A percentile compares a stretch with the other conserved stretches of the same genome.
Evolutionary conservation across 164 flowering plant species (phyloP).

Genomic region (Stephania yunnanensis): DNA sequence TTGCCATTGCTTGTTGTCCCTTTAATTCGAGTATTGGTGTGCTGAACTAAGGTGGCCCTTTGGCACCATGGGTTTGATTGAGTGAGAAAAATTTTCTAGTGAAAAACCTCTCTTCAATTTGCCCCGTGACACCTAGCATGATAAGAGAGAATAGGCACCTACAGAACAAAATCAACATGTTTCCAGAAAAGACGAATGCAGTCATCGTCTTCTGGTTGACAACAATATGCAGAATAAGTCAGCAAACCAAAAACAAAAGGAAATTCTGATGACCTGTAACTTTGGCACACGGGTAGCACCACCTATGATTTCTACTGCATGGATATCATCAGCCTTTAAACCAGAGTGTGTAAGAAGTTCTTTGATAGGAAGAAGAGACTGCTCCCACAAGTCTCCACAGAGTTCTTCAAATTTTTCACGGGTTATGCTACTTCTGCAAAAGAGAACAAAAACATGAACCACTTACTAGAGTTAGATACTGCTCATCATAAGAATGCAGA

Average conservation of each 20-base stretch:
- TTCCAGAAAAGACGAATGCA: background rate
- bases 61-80: too few species aligned
- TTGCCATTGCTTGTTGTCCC: too few species aligned
- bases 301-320: slow-evolving; percentile 94
- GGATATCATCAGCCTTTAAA: slow-evolving; percentile 56
- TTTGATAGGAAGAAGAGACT: slow-evolving; percentile 70
- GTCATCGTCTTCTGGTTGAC: background rate
- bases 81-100: too few species aligned
- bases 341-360: slow-evolving; percentile 72
- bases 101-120: too few species aligned
- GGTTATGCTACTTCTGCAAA: slow-evolving; percentile 79
- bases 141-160: background rate
- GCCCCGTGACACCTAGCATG: too few species aligned
- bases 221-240: background rate
- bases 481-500: background rate
- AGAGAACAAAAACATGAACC: slow-evolving; percentile 7
- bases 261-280: slow-evolving; percentile 59
- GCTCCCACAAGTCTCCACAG: slow-evolving; percentile 91
- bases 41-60: too few species aligned
- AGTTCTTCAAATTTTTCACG: slow-evolving; percentile 97
- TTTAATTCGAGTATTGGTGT: too few species aligned
- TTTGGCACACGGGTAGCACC: slow-evolving; percentile 98
- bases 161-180: background rate
- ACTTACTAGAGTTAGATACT: background rate
- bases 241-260: background rate